Conservation (phyloP, 78 protist species). For the Acrasis kona region DNA sequence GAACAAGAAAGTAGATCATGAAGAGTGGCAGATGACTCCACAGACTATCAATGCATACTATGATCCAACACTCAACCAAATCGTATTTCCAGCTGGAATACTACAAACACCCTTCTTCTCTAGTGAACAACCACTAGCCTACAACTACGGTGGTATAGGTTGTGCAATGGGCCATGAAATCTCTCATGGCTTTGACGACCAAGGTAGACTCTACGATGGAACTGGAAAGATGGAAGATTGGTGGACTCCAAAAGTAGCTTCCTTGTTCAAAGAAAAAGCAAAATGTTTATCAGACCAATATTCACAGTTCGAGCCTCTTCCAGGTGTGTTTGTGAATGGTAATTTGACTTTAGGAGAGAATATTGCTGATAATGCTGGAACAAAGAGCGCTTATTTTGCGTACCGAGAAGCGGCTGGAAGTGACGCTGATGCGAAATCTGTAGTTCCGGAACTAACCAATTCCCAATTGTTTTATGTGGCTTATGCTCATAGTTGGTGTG, state of each 20-base stretch:
- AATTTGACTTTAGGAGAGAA: too few relatives aligned
- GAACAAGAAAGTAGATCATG: not conserved
- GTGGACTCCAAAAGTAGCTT: not conserved
- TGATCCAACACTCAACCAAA: slow-evolving; percentile 2
- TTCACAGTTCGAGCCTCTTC: too few relatives aligned
- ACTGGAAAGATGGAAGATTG: not conserved
- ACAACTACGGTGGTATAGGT: slow-evolving; percentile 22
- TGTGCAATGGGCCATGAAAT: slow-evolving; percentile 28
- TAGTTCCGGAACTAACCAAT: too few relatives aligned
- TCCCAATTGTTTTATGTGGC: too few relatives aligned
- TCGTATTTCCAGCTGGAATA: slow-evolving; percentile 25
- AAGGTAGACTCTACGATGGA: not conserved
- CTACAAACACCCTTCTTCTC: slow-evolving; percentile 23
- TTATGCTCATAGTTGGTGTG: too few relatives aligned
- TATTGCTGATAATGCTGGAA: too few relatives aligned
- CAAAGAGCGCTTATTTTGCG: too few relatives aligned
- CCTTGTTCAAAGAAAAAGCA: not conserved
- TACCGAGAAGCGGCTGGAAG: too few relatives aligned
- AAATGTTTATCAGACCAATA: too few relatives aligned
- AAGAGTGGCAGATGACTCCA: slow-evolving; percentile 10
- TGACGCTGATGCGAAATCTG: too few relatives aligned
- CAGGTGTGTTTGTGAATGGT: too few relatives aligned
- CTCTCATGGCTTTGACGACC: slow-evolving; percentile 33
- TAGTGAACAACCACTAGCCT: not conserved
- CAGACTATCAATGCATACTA: slow-evolving; percentile 21